Evolutionary conservation across 345 rosid species (phyloP).

Genomic region (Xanthoceras sorbifolium): DNA sequence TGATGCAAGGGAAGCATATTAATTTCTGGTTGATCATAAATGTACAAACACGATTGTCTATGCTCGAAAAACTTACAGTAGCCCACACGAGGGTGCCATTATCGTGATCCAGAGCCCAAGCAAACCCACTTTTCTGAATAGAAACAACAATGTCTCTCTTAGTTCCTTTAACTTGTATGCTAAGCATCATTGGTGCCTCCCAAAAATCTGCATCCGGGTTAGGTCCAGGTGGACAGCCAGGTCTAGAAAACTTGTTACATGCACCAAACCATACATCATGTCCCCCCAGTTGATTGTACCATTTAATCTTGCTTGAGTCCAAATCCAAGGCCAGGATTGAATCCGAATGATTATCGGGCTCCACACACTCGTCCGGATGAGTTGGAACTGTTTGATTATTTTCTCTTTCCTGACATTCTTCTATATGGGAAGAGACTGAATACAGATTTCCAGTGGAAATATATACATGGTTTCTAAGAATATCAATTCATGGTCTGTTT

Average conservation of each 20-base stretch:
- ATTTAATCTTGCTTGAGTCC: slow-evolving; percentile 28
- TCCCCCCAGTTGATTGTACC: slow-evolving; percentile 34
- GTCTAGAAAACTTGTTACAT: slow-evolving; percentile 29
- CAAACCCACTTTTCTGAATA: slow-evolving; percentile 50
- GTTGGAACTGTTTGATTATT: slow-evolving; percentile 35
- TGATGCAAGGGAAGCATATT: too few relatives aligned
- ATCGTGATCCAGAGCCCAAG: slow-evolving; percentile 49
- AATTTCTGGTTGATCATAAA: too few relatives aligned
- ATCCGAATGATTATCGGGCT: slow-evolving; percentile 30
- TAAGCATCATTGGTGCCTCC: too few relatives aligned
- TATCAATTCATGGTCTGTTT: slow-evolving; percentile 37
- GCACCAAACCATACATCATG: slow-evolving; percentile 36
- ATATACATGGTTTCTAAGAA: slow-evolving; percentile 26
- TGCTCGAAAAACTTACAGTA: slow-evolving; percentile 29
- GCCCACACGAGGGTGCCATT: slow-evolving; percentile 44
- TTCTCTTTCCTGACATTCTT: slow-evolving; percentile 29
- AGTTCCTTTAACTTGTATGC: too few relatives aligned
- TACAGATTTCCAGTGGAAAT: slow-evolving; percentile 42
- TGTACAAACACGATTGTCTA: too few relatives aligned
- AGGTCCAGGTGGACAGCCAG: slow-evolving; percentile 34
- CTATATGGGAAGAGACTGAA: slow-evolving; percentile 26
- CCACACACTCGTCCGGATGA: slow-evolving; percentile 27
- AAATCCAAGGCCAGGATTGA: slow-evolving; percentile 35
- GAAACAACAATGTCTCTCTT: slow-evolving; percentile 39
- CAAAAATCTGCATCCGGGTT: slow-evolving; percentile 37